These are phyloP conservation scores for Actinomucor elegans DNA, from an alignment of 371 early-diverging fungal genomes.

Conservation along the genomic window DNA sequence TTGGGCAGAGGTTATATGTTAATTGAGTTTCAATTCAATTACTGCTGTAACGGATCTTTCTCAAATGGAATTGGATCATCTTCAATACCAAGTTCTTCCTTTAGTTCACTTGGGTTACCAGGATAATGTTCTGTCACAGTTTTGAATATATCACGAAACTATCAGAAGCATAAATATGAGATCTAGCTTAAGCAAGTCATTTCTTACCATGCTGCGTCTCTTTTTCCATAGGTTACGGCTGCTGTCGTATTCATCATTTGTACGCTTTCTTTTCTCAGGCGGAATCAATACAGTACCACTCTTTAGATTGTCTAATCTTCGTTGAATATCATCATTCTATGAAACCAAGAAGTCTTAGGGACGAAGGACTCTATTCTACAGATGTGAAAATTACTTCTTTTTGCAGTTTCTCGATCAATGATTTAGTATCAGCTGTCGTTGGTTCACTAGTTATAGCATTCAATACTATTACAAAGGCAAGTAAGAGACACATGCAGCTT, in stretches of 20 bases:
- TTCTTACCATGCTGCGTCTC: constrained; percentile 16
- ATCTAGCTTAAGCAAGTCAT: too few relatives aligned
- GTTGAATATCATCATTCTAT: constrained; percentile 7
- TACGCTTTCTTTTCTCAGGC: constrained; percentile 17
- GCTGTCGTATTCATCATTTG: constrained; percentile 7
- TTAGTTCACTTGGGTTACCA: constrained; percentile 10
- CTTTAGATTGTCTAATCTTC: constrained; percentile 5
- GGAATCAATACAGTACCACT: constrained; percentile 6
- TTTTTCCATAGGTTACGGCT: constrained; percentile 20
- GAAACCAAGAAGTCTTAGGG: too few relatives aligned
- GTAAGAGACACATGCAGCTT: background rate
- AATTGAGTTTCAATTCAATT: too few relatives aligned
- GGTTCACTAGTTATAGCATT: constrained; percentile 5
- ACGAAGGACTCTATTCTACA: background rate
- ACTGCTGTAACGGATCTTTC: constrained; percentile 20
- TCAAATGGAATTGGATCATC: constrained; percentile 23
- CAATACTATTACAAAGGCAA: background rate
- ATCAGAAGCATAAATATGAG: too few relatives aligned
- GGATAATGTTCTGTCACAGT: constrained; percentile 22
- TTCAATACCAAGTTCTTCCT: constrained; percentile 26
- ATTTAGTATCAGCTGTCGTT: constrained; percentile 12
- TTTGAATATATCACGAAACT: constrained; percentile 22
- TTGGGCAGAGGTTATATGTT: too few relatives aligned
- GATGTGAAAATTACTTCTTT: constrained; percentile 13
- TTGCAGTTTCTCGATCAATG: constrained; percentile 1